These are phyloP conservation scores for Globisporangium cederbergense DNA, from an alignment of 352 stramenopile genomes.

Conservation along the genomic window DNA sequence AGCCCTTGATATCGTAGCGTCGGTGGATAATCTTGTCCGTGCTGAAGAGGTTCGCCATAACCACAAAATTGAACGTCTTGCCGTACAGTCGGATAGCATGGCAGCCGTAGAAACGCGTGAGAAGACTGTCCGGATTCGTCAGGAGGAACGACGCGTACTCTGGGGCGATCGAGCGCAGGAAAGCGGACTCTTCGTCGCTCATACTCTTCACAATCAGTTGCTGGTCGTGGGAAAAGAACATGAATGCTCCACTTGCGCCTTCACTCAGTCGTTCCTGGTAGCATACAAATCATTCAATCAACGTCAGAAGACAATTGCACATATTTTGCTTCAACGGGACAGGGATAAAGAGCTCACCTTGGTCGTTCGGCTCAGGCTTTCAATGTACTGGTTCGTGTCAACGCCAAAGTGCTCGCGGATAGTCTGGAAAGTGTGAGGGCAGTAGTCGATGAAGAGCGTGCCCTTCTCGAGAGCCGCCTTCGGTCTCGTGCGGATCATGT, in stretches of 20 bases:
- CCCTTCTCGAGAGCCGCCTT: conserved; percentile 72
- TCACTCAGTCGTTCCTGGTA: conserved; percentile 70
- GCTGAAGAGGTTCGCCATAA: conserved; percentile 88
- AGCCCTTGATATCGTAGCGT: conserved; percentile 87
- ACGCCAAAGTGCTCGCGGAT: conserved; percentile 85
- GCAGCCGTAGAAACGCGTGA: conserved; percentile 83
- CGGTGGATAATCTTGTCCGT: conserved; percentile 82
- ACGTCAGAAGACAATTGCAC: not conserved
- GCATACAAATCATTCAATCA: not conserved
- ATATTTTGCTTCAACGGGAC: not conserved
- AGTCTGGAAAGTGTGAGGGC: conserved; percentile 81
- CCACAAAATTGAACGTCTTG: conserved; percentile 89
- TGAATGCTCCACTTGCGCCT: conserved; percentile 84
- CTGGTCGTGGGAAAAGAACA: conserved; percentile 89
- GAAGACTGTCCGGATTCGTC: conserved; percentile 76
- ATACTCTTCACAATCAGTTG: conserved; percentile 90
- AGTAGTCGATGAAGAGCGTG: conserved; percentile 87
- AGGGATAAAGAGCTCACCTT: conserved; percentile 27
- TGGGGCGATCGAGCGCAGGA: conserved; percentile 74
- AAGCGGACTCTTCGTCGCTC: conserved; percentile 81
- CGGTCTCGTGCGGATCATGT: conserved; percentile 77
- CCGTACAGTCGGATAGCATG: conserved; percentile 84
- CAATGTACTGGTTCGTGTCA: conserved; percentile 79
- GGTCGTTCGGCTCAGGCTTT: conserved; percentile 78
- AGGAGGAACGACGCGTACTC: conserved; percentile 82